Evolutionary conservation across 2,329 filamentous ascomycete species (phyloP).

Genomic region (Hawksworthiomyces lignivorus): DNA sequence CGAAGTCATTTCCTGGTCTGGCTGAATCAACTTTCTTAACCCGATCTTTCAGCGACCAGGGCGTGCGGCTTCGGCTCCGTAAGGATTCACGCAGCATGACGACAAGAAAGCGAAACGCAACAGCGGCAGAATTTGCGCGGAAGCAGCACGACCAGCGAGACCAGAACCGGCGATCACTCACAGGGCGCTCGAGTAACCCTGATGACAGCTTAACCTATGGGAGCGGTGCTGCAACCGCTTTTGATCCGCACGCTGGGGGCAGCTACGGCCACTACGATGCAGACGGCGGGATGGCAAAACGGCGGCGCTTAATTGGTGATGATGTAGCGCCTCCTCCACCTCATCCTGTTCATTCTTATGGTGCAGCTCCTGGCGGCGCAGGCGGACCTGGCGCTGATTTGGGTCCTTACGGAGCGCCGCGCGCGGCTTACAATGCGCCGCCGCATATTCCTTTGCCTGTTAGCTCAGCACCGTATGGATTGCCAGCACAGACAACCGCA

Average conservation of each 20-base stretch:
- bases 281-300: constrained; percentile 6
- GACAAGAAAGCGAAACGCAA: constrained; percentile 37
- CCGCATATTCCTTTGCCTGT: constrained; percentile 8
- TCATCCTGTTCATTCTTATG: background rate
- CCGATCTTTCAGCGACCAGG: constrained; percentile 80
- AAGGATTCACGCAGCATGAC: constrained; percentile 65
- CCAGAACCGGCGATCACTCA: background rate
- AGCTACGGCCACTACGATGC: constrained; percentile 10
- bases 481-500: constrained; percentile 7
- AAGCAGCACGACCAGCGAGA: constrained; percentile 13
- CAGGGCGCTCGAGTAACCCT: background rate
- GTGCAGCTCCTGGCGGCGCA: too few relatives aligned
- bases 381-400: constrained; percentile 2
- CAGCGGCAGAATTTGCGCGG: constrained; percentile 19
- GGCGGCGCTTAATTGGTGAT: constrained; percentile 10
- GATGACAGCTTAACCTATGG: constrained; percentile 8
- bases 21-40: constrained; percentile 66
- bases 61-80: constrained; percentile 70
- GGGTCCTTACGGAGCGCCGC: constrained; percentile 4
- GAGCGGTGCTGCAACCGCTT: constrained; percentile 1
- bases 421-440: constrained; percentile 5
- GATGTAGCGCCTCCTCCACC: background rate
- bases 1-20: constrained; percentile 56
- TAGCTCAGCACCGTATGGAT: constrained; percentile 10
- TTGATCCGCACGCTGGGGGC: constrained; percentile 2